phyloP scores from a whole-genome alignment of 495 filamentous ascomycete genomes.

The Viridothelium virens region DNA sequence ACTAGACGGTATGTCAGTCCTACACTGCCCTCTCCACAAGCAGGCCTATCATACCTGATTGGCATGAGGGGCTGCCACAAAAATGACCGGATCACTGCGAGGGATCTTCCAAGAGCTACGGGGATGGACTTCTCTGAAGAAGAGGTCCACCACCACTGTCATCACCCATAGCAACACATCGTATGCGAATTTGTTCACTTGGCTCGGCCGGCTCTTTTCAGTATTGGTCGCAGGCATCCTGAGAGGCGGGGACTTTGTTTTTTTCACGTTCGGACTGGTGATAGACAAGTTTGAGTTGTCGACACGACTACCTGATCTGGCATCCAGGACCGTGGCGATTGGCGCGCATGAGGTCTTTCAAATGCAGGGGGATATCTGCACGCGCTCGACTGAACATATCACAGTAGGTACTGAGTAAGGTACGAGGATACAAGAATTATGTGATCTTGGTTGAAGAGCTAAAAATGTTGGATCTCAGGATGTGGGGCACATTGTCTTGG shows the following conservation, averaged over 20 bases:
- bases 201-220: background rate
- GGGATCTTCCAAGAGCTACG: conserved; percentile 91
- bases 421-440: background rate
- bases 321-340: background rate
- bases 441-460: background rate
- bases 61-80: conserved; percentile 96
- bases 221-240: background rate
- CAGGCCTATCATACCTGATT: conserved; percentile 61
- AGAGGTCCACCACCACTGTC: conserved; percentile 81
- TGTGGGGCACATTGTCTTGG: background rate
- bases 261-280: background rate
- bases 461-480: conserved; percentile 6
- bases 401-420: background rate
- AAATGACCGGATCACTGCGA: conserved; percentile 76
- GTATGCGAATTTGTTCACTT: conserved; percentile 40
- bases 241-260: background rate
- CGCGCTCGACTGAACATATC: background rate
- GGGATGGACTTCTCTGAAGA: conserved; percentile 96
- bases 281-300: background rate
- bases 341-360: background rate
- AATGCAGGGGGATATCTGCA: background rate
- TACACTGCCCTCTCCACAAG: background rate
- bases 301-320: background rate
- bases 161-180: conserved; percentile 75
- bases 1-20: conserved; percentile 43